Base-by-base conservation (phyloP, 2,329 filamentous ascomycete genomes). In the Arthrobotrys iridis region DNA sequence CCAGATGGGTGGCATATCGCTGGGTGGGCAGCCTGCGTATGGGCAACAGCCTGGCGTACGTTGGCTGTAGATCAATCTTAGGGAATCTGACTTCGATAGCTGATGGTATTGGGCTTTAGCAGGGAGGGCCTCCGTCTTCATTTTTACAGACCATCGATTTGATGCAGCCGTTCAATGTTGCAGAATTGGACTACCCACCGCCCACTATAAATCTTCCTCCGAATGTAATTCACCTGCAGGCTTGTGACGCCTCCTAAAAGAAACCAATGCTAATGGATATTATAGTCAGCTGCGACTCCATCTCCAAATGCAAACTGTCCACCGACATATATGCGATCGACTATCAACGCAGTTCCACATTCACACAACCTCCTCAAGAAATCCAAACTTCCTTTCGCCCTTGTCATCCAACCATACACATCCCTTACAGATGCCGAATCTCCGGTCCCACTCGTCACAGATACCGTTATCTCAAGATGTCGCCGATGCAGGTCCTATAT, bases 391-490 rank as follows among this genome's bases (percentile, higher is more conserved):
- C 95, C 95, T 0, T 96, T 98, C 81, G 93, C 94, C 41, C 89
- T 99, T 37, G 90, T 98, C 77, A 97, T 99, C 78, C 94, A 98
- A 83, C 95, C 95, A 11, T 99, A 98, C 81, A 93, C 90, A 40
- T 89, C 93, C 24, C 88, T 99, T 28, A 94, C 97, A 81, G 95
- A 99, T 82, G 88, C 91, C 18, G 94, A 98, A 82, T 95, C 98
- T 79, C 88, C 89, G 22, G 89, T 99, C 1, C 95, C 94, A 4
- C 89, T 99, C 55, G 91, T 98, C 26, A 91, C 96, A 81, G 95
- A 99, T 82, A 95, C 98, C 83, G 92, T 98, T 78, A 99, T 99
- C 82, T 96, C 94, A 68, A 90, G 95, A 80, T 99, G 95, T 85
- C 89, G 95, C 82, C 90, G 95, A 83, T 99, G 95, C 84, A 88